phyloP scores from a whole-genome alignment of 2,329 filamentous ascomycete species.

The Hymenoscyphus occultus region DNA sequence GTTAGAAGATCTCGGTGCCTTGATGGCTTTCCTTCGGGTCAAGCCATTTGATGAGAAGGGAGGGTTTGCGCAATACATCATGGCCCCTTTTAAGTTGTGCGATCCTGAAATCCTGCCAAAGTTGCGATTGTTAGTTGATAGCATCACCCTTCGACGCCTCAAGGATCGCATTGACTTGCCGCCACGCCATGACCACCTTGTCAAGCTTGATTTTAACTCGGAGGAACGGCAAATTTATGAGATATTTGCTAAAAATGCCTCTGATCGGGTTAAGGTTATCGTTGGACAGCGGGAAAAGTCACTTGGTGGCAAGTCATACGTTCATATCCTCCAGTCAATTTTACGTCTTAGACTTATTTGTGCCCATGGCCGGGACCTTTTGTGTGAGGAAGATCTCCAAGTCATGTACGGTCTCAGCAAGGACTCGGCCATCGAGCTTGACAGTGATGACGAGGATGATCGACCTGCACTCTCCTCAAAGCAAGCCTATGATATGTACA shows the following conservation, averaged over 20 bases:
- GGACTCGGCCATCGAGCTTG: conserved; percentile 83
- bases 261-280: conserved; percentile 75
- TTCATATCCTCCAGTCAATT: conserved; percentile 89
- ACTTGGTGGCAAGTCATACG: conserved; percentile 83
- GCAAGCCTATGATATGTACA: conserved; percentile 82
- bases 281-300: conserved; percentile 61
- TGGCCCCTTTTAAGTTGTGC: conserved; percentile 81
- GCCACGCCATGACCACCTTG: conserved; percentile 66
- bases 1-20: conserved; percentile 81
- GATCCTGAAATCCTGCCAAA: conserved; percentile 82
- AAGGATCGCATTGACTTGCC: conserved; percentile 90
- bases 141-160: conserved; percentile 85
- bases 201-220: conserved; percentile 70
- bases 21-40: conserved; percentile 81
- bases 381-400: conserved; percentile 79
- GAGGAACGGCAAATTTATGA: conserved; percentile 79
- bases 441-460: conserved; percentile 62
- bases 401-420: conserved; percentile 77
- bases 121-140: conserved; percentile 84
- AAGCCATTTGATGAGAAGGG: conserved; percentile 78
- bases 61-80: conserved; percentile 76
- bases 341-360: conserved; percentile 85
- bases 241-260: conserved; percentile 77
- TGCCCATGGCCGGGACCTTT: conserved; percentile 87
- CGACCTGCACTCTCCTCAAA: conserved; percentile 59